A percentile compares a stretch with the other conserved stretches of the same genome.
Conservation (phyloP, 1,284 basidiomycete species). For the Cutaneotrichosporon cavernicola region DNA sequence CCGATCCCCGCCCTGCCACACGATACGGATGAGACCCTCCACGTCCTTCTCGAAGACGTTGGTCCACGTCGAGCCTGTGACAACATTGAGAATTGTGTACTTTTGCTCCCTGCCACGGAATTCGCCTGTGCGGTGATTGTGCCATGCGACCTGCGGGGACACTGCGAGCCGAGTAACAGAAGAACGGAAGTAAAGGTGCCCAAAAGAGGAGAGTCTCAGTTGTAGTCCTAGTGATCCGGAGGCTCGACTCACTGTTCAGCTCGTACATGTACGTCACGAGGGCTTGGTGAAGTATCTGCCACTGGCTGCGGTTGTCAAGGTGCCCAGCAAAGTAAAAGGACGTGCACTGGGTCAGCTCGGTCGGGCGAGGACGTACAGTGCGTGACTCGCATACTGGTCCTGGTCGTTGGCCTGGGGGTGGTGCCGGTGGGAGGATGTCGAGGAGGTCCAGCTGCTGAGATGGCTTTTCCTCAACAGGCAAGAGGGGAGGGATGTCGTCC, state of each 20-base stretch:
- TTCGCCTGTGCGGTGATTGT: constrained; percentile 2
- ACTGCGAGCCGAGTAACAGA: background rate
- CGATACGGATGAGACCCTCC: constrained; percentile 7
- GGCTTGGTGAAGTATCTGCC: constrained; percentile 9
- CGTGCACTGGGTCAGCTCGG: constrained; percentile 4
- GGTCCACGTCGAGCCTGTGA: constrained; percentile 9
- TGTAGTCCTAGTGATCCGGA: background rate
- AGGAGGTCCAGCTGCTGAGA: background rate
- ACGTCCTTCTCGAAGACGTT: constrained; percentile 10
- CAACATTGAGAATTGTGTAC: background rate
- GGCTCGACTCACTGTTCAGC: constrained; percentile 7
- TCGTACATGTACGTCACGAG: constrained; percentile 11
- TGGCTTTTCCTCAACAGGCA: background rate
- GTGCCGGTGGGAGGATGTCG: background rate
- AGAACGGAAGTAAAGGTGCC: background rate
- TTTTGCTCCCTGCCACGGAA: constrained; percentile 6
- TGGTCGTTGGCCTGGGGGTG: background rate
- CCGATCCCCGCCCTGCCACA: constrained; percentile 11
- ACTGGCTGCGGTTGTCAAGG: constrained; percentile 5
- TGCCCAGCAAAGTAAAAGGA: constrained; percentile 5
- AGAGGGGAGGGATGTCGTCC: background rate
- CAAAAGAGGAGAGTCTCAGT: background rate
- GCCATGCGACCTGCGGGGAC: background rate
- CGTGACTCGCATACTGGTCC: background rate
- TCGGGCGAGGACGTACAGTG: background rate